Conservation (phyloP, 148 eudicot genomes). For the Camellia japonica region DNA sequence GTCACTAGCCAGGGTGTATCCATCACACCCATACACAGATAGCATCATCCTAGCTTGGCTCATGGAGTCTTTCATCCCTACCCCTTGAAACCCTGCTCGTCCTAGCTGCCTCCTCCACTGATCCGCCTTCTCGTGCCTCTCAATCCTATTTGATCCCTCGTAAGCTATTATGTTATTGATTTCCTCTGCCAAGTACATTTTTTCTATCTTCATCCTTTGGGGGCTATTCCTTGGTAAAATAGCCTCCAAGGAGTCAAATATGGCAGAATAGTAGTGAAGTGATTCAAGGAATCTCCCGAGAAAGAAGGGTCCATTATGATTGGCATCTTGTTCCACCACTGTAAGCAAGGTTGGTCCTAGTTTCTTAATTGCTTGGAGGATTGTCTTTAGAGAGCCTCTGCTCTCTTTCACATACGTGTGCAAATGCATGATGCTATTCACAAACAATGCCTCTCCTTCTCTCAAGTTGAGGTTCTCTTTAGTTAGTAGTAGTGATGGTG, state of each 20-base stretch:
- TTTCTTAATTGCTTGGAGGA: slow-evolving; percentile 46
- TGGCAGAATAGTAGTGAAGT: slow-evolving; percentile 46
- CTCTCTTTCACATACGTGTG: slow-evolving; percentile 42
- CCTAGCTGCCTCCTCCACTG: slow-evolving; percentile 48
- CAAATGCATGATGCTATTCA: slow-evolving; percentile 39
- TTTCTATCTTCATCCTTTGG: slow-evolving; percentile 41
- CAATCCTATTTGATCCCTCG: slow-evolving; percentile 37
- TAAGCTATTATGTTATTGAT: slow-evolving; percentile 39
- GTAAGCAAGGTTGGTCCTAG: slow-evolving; percentile 35
- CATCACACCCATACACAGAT: slow-evolving; percentile 30
- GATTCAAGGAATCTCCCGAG: slow-evolving; percentile 45
- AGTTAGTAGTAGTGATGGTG: slow-evolving; percentile 23
- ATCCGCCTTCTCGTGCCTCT: slow-evolving; percentile 48
- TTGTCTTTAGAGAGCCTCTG: slow-evolving; percentile 41
- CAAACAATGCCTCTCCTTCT: slow-evolving; percentile 34
- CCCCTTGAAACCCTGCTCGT: slow-evolving; percentile 39
- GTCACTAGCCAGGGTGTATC: slow-evolving; percentile 35
- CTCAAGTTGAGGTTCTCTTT: slow-evolving; percentile 26
- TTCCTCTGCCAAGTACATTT: slow-evolving; percentile 30
- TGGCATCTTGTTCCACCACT: slow-evolving; percentile 46
- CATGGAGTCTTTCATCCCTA: slow-evolving; percentile 24
- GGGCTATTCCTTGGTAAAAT: slow-evolving; percentile 27
- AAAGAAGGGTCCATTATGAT: slow-evolving; percentile 52
- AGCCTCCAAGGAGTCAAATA: slow-evolving; percentile 46
- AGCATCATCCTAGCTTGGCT: slow-evolving; percentile 29